Evolutionary conservation across 495 filamentous ascomycete species (phyloP).

Genomic region (Aspergillus funiculosus): DNA sequence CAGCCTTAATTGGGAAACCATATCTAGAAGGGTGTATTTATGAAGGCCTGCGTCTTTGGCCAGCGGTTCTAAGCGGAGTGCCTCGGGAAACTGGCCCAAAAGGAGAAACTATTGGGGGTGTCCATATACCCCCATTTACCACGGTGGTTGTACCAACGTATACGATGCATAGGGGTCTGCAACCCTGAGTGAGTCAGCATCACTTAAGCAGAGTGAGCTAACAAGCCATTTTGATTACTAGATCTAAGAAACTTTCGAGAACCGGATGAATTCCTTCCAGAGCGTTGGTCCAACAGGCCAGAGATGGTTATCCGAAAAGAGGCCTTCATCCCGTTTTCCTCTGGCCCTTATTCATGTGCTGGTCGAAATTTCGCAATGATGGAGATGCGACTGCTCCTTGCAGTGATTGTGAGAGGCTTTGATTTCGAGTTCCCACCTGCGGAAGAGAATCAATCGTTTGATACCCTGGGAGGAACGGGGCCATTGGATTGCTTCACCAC

Average conservation of each 20-base stretch:
- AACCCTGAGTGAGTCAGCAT: background rate
- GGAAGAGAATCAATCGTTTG: slow-evolving; percentile 7
- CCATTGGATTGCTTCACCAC: slow-evolving; percentile 15
- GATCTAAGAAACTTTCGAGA: slow-evolving; percentile 17
- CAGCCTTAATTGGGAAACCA: background rate
- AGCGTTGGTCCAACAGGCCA: slow-evolving; percentile 29
- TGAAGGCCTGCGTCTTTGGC: slow-evolving; percentile 11
- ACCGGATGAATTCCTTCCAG: slow-evolving; percentile 28
- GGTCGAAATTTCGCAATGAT: slow-evolving; percentile 34
- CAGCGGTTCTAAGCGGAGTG: slow-evolving; percentile 8
- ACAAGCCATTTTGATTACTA: background rate
- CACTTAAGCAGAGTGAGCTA: background rate
- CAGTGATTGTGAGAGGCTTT: slow-evolving; percentile 25
- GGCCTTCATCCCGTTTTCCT: slow-evolving; percentile 29
- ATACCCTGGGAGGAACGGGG: slow-evolving; percentile 8
- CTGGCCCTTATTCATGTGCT: slow-evolving; percentile 19
- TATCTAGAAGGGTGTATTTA: slow-evolving; percentile 14
- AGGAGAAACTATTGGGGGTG: slow-evolving; percentile 5
- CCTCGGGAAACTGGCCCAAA: slow-evolving; percentile 13
- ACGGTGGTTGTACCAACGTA: slow-evolving; percentile 12
- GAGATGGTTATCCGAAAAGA: slow-evolving; percentile 25
- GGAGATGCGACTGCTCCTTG: slow-evolving; percentile 29
- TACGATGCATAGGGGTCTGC: slow-evolving; percentile 11
- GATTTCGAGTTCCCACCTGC: slow-evolving; percentile 29
- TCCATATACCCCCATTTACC: slow-evolving; percentile 10